Percentiles rank a stretch among this genome's conserved stretches.
Evolutionary conservation across 108 stramenopile species (phyloP).

Genomic region (Discostella stelligeroides): DNA sequence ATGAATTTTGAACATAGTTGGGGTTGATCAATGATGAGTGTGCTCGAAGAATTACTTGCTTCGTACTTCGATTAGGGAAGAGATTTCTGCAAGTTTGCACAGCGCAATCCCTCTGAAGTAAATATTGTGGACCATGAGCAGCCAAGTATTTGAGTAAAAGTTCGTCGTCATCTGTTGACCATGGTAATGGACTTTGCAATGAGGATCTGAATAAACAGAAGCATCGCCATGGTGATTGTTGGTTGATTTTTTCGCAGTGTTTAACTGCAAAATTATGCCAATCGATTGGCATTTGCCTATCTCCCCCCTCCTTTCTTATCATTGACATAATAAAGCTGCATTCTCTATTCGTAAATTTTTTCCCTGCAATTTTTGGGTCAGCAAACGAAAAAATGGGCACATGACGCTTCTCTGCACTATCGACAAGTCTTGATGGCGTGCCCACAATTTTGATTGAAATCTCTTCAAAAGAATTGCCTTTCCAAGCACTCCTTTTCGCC

Average conservation of each 20-base stretch:
- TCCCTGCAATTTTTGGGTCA: constrained; percentile 16
- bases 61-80: constrained; percentile 38
- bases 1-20: constrained; percentile 38
- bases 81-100: constrained; percentile 27
- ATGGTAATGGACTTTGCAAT: constrained; percentile 39
- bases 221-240: constrained; percentile 55
- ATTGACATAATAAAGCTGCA: constrained; percentile 33
- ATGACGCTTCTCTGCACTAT: constrained; percentile 37
- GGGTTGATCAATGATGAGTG: constrained; percentile 59
- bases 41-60: constrained; percentile 35
- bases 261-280: constrained; percentile 38
- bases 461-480: constrained; percentile 18
- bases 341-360: constrained; percentile 54
- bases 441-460: constrained; percentile 26
- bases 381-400: constrained; percentile 27
- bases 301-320: constrained; percentile 17
- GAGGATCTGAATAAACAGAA: constrained; percentile 49
- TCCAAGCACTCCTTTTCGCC: constrained; percentile 12
- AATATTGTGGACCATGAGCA: constrained; percentile 53
- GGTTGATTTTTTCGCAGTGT: constrained; percentile 25
- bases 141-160: constrained; percentile 63
- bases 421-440: constrained; percentile 21
- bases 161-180: constrained; percentile 65
- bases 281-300: constrained; percentile 20
- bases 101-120: constrained; percentile 36